These are phyloP conservation scores for Ophiostoma novo-ulmi DNA, from an alignment of 2,329 filamentous ascomycete genomes.

Conservation along the genomic window DNA sequence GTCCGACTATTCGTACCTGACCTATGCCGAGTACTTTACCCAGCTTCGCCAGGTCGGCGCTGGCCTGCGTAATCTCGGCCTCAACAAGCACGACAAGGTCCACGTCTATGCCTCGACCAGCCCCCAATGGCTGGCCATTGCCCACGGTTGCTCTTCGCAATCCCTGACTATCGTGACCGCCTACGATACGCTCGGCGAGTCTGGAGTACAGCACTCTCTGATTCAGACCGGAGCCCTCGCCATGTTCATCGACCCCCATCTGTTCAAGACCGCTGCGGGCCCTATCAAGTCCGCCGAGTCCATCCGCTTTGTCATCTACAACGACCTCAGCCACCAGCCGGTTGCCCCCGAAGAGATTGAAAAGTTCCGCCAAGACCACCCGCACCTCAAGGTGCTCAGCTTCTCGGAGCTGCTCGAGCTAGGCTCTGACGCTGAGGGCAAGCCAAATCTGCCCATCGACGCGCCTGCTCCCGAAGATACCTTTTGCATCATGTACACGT, in stretches of 20 bases:
- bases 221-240: constrained; percentile 72
- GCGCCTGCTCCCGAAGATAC: constrained; percentile 70
- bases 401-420: constrained; percentile 52
- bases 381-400: constrained; percentile 49
- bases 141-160: constrained; percentile 73
- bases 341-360: constrained; percentile 51
- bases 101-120: constrained; percentile 85
- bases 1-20: constrained; percentile 68
- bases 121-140: constrained; percentile 76
- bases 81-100: constrained; percentile 61
- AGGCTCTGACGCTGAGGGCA: constrained; percentile 60
- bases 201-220: constrained; percentile 80
- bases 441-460: constrained; percentile 60
- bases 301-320: constrained; percentile 59
- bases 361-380: constrained; percentile 52
- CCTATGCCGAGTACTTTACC: constrained; percentile 73
- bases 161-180: constrained; percentile 89
- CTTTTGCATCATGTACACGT: constrained; percentile 83
- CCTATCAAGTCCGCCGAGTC: constrained; percentile 53
- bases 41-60: constrained; percentile 64
- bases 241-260: constrained; percentile 82
- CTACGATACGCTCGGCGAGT: constrained; percentile 85
- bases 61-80: constrained; percentile 68
- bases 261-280: constrained; percentile 56
- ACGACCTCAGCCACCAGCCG: constrained; percentile 48